Evolutionary conservation across 2,329 filamentous ascomycete species (phyloP).

Genomic region (Thelonectria blattea): DNA sequence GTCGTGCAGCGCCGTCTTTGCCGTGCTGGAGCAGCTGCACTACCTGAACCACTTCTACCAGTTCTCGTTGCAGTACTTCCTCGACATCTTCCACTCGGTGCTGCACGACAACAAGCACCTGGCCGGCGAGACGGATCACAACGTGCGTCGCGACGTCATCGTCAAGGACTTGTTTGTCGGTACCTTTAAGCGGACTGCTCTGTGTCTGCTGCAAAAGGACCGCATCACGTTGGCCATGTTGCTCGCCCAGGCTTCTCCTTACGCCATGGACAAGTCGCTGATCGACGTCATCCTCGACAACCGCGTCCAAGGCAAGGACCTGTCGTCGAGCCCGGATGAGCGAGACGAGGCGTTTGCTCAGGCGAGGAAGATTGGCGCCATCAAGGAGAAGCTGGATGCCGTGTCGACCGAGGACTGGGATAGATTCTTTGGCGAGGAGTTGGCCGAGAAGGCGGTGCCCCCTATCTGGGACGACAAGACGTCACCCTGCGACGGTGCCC

Average conservation of each 20-base stretch:
- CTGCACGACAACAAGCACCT: slow-evolving; percentile 80
- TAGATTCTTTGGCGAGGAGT: slow-evolving; percentile 81
- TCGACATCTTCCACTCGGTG: slow-evolving; percentile 95
- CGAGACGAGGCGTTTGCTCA: slow-evolving; percentile 72
- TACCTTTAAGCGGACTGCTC: slow-evolving; percentile 90
- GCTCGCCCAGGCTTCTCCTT: slow-evolving; percentile 93
- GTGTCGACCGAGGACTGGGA: slow-evolving; percentile 74
- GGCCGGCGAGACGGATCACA: slow-evolving; percentile 73
- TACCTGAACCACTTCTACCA: slow-evolving; percentile 99
- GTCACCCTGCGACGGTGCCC: slow-evolving; percentile 73
- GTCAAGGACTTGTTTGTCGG: slow-evolving; percentile 90
- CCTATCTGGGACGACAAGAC: slow-evolving; percentile 70
- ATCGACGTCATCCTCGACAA: slow-evolving; percentile 88
- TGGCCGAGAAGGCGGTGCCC: slow-evolving; percentile 85
- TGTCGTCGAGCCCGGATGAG: slow-evolving; percentile 71
- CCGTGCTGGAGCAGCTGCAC: slow-evolving; percentile 94
- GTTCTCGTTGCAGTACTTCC: slow-evolving; percentile 97
- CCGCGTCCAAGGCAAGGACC: slow-evolving; percentile 75
- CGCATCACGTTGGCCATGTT: slow-evolving; percentile 93
- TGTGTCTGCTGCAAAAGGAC: slow-evolving; percentile 92
- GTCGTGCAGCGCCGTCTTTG: slow-evolving; percentile 96
- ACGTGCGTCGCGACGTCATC: slow-evolving; percentile 84
- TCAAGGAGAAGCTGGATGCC: slow-evolving; percentile 74
- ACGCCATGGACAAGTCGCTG: slow-evolving; percentile 88
- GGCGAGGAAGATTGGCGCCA: slow-evolving; percentile 70